Conservation (phyloP, 176 grass and related monocot genomes). For the Lolium perenne region DNA sequence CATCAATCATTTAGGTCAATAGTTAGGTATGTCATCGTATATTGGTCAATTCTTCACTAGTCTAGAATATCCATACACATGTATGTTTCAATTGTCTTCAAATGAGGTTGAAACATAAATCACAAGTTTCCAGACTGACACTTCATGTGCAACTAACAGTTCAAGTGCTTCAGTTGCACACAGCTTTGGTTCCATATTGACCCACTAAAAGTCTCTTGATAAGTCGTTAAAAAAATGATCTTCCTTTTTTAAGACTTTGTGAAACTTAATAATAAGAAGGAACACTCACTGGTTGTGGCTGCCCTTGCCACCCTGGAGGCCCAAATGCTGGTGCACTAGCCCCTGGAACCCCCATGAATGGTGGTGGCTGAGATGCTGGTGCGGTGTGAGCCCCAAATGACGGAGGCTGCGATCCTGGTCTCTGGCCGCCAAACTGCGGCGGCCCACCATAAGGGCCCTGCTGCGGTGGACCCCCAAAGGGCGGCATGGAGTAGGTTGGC, state of each 20-base stretch:
- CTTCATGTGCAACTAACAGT: slow-evolving; percentile 9
- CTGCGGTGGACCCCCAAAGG: slow-evolving; percentile 35
- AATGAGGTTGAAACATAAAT: not conserved
- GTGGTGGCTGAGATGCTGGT: slow-evolving; percentile 16
- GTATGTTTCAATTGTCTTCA: slow-evolving; percentile 15
- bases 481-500: not conserved
- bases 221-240: not conserved
- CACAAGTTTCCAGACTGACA: not conserved
- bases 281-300: slow-evolving; percentile 51
- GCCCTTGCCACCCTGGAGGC: slow-evolving; percentile 51
- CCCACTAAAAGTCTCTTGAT: slow-evolving; percentile 2
- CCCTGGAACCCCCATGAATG: slow-evolving; percentile 45
- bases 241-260: not conserved
- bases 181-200: not conserved
- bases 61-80: not conserved
- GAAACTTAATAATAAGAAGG: slow-evolving; percentile 17
- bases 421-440: slow-evolving; percentile 54
- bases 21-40: not conserved
- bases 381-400: slow-evolving; percentile 35
- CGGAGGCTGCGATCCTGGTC: slow-evolving; percentile 39
- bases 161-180: not conserved
- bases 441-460: slow-evolving; percentile 39
- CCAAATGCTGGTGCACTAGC: slow-evolving; percentile 34
- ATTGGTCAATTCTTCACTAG: slow-evolving; percentile 1
- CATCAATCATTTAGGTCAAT: slow-evolving; percentile 14